Evolutionary conservation across 2,329 filamentous ascomycete genomes (phyloP), one percentile per base, ranked within the genome.

Genomic region (Aspergillus neoniger): DNA sequence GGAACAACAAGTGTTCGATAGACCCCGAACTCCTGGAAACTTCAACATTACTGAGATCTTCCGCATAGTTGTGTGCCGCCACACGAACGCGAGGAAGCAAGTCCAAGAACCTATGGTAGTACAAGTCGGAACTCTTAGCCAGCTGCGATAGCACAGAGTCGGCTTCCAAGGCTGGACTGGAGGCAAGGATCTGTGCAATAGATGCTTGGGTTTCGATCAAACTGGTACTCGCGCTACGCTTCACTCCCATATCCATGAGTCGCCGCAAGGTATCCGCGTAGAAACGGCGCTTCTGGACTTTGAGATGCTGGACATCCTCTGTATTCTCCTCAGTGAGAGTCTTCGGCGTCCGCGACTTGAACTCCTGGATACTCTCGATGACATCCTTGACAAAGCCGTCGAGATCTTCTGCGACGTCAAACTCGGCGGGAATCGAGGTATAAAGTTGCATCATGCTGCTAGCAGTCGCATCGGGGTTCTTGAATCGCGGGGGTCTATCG

Each of bases 251-350:
- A 59, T 89, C 86, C 38, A 92, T 87, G 28, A 97, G 80, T 21
- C 88, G 86, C 70, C 91, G 93, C 64, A 99, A 80, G 0, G 91
- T 93, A 67, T 98, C 94, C 0, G 92, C 91, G 69, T 96, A 95
- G 14, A 98, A 84, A 68, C 92, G 93, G 47, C 92, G 87, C 78
- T 99, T 99, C 69, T 91, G 86, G 2, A 87, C 88, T 80, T 97
- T 98, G 67, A 98, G 86, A 74, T 97, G 91, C 75, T 96, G 93
- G 62, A 97, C 86, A 15, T 85, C 76, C 10, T 88, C 85, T 72
- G 93, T 94, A 75, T 95, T 97, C 47, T 96, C 93, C 25, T 96
- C 91, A 0, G 86, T 96, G 49, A 96, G 78, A n/a, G 84, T 83
- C 0, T 85, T 81, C 0, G 95, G 95, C 0, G 95, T 99, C 65